Evolutionary conservation across 2,329 filamentous ascomycete genomes (phyloP).

Genomic region (Ophiostoma perfectum): DNA sequence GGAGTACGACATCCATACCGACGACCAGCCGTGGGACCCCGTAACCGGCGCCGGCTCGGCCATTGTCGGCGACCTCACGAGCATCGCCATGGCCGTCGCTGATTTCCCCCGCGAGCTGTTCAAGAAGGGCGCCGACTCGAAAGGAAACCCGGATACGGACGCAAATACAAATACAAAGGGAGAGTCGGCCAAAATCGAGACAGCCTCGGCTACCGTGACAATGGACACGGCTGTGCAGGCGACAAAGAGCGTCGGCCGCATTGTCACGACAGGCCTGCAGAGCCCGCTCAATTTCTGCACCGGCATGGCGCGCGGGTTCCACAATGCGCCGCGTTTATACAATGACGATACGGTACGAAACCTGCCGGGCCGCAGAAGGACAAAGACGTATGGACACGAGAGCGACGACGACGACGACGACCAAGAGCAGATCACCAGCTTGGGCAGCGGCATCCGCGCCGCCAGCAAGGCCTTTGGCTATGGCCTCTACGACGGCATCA

Average conservation of each 20-base stretch:
- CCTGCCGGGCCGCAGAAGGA: background rate
- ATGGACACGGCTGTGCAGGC: constrained; percentile 21
- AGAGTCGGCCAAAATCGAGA: constrained; percentile 27
- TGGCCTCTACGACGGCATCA: constrained; percentile 72
- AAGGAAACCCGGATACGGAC: too few relatives aligned
- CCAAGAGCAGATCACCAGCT: constrained; percentile 54
- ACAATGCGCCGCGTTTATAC: constrained; percentile 80
- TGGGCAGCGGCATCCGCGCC: constrained; percentile 69
- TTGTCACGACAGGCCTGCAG: constrained; percentile 69
- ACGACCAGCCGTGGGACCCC: constrained; percentile 73
- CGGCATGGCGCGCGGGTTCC: constrained; percentile 76
- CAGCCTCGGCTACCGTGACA: constrained; percentile 4
- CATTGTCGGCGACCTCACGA: constrained; percentile 74
- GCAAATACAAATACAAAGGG: constrained; percentile 20
- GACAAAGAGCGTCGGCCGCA: constrained; percentile 52
- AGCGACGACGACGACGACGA: background rate
- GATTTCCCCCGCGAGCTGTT: constrained; percentile 59
- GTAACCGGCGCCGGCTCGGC: constrained; percentile 72
- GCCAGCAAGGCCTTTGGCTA: constrained; percentile 74
- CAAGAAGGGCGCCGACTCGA: background rate
- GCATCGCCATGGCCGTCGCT: constrained; percentile 74
- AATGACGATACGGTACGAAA: constrained; percentile 73
- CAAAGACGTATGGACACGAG: constrained; percentile 46
- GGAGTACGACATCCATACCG: constrained; percentile 64
- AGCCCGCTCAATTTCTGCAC: constrained; percentile 81